Evolutionary conservation across 441 rosid genomes (phyloP).

Genomic region (Viola pubescens): DNA sequence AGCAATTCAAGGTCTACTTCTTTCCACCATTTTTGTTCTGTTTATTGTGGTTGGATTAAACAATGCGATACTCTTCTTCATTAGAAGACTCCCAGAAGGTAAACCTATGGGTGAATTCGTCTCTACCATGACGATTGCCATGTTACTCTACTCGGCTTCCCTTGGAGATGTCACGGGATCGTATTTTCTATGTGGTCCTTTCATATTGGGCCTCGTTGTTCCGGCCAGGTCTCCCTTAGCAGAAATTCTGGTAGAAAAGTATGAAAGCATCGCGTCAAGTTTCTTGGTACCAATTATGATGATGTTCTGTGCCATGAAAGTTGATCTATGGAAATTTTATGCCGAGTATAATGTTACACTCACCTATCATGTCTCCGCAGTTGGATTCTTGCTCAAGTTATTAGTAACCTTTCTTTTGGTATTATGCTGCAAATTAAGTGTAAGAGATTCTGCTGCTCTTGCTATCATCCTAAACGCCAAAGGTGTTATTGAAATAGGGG

Average conservation of each 20-base stretch:
- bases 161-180: slow-evolving; percentile 15
- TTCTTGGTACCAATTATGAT: slow-evolving; percentile 22
- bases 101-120: slow-evolving; percentile 19
- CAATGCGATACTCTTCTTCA: slow-evolving; percentile 17
- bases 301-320: slow-evolving; percentile 10
- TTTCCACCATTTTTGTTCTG: neutral
- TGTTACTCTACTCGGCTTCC: slow-evolving; percentile 8
- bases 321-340: slow-evolving; percentile 7
- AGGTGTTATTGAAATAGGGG: slow-evolving; percentile 39
- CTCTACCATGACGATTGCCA: neutral
- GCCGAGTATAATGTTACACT: neutral
- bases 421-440: slow-evolving; percentile 22
- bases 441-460: slow-evolving; percentile 35
- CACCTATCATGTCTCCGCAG: slow-evolving; percentile 11
- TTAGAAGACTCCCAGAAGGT: slow-evolving; percentile 27
- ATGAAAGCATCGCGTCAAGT: slow-evolving; percentile 25
- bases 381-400: slow-evolving; percentile 27
- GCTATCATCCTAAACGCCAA: slow-evolving; percentile 39
- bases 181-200: slow-evolving; percentile 19
- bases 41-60: slow-evolving; percentile 7
- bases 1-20: neutral
- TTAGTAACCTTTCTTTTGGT: slow-evolving; percentile 21
- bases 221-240: slow-evolving; percentile 8
- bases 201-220: slow-evolving; percentile 24
- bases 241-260: slow-evolving; percentile 17